These are phyloP conservation scores for Neurospora sp. DNA, from an alignment of 495 filamentous ascomycete genomes.

Conservation along the genomic window DNA sequence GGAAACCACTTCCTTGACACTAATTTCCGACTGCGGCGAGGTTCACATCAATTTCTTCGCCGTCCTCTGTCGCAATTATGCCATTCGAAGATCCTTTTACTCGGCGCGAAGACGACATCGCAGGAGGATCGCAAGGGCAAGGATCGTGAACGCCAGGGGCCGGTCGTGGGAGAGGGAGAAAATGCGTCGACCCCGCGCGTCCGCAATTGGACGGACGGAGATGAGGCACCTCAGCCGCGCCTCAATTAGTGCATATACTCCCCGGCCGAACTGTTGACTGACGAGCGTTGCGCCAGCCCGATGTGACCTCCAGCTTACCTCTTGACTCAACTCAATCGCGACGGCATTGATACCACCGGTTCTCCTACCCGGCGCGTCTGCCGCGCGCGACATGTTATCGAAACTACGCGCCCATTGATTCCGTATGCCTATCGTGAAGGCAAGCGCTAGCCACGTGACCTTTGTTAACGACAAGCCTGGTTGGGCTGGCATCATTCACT, in stretches of 20 bases:
- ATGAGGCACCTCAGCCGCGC: neutral
- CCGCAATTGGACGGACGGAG: neutral
- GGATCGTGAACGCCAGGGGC: neutral
- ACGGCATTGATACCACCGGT: neutral
- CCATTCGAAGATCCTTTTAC: neutral
- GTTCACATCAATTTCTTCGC: no score
- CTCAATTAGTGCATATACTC: neutral
- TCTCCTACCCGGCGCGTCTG: neutral
- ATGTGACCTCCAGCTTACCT: neutral
- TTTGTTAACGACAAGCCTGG: neutral
- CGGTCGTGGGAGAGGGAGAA: neutral
- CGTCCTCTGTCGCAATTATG: neutral
- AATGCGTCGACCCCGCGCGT: neutral
- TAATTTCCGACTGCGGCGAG: neutral
- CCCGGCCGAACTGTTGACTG: neutral
- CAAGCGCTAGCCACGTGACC: neutral
- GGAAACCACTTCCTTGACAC: neutral
- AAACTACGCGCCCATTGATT: neutral
- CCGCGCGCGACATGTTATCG: neutral
- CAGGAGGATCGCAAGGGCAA: neutral
- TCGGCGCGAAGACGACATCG: neutral
- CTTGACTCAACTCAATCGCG: neutral
- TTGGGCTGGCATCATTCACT: neutral
- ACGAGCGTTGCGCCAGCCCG: neutral
- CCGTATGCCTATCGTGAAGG: neutral